Evolutionary conservation across 768 basidiomycete species (phyloP), one percentile per base, ranked within the genome.

Genomic region (Boletus reticulatus): DNA sequence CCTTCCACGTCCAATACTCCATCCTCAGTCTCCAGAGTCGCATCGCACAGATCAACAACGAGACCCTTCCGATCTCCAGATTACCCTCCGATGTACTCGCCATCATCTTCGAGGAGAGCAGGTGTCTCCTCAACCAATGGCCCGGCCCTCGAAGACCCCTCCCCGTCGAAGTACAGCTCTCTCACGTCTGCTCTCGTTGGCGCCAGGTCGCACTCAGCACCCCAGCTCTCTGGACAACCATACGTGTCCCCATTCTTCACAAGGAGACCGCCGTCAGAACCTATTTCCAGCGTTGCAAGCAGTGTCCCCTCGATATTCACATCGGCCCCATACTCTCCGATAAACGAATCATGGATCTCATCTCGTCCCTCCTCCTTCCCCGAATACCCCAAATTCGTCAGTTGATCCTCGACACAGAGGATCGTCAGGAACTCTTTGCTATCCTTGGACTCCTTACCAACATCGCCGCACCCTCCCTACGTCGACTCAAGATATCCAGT

Each of bases 221-320:
- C 11, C 74, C 74, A 7, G 69, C 71, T 24, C 56, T 75, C n/a
- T 75, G 72, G 74, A 69, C 71, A 11, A 56, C 65, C 34, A 72
- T 73, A 49, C 68, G 67, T 47, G 58, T 71, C 32, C 65, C 67
- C n/a, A 65, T 71, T 34, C 65, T 71, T 36, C 69, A 65, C 58
- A 61, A 61, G 24, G 66, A 69, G 13, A 49, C 50, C 41, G 64
- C 68, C 32, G 56, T 75, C 42, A 62, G 55, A 48, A 51, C 62
- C 8, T 74, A 74, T 55, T 52, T 75, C 4, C 56, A 65, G 19
- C 62, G 74, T 38, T 72, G 73, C 52, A 63, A 62, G 24, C 70
- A 69, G 24, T 64, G 63, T 41, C 70, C 63, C 29, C 68, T 74
- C 16, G 65, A 67, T 51, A 56, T 74, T 31, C 71, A 73, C 20